Base-by-base conservation (phyloP, 768 basidiomycete species). In the Lentinus tigrinus region DNA sequence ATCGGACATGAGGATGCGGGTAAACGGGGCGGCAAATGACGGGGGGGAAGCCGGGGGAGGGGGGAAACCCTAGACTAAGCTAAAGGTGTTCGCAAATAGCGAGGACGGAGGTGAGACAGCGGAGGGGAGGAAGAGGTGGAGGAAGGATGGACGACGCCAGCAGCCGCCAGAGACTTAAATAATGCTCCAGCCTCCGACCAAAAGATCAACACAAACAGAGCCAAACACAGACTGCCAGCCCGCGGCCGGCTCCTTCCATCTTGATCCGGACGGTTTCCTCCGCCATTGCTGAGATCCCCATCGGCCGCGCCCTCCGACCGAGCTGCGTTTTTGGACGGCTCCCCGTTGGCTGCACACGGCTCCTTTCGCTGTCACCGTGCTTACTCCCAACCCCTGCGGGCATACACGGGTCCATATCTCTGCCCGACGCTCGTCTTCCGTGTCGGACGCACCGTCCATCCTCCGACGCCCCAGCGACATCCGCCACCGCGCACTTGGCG, bases 1-100 rank as follows among this genome's bases (percentile, higher is more conserved):
- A 48, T 72, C 72, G 23, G 73, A 74, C 74, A 74, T 74, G 67
- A 60, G 56, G 49, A 49, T 37, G 39, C 47, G 55, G 26, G 43
- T 56, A 52, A 40, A 36, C 49, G 50, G 52, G 61, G 59, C 43
- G 47, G 49, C 49, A 57, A 24, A 47, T 47, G 57, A 27, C 39
- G 58, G 43, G 52, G 58, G 58, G 59, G 56, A 54, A 52, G 24
- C 37, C 23, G 52, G 52, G 44, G 23, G 51, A 47, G 47, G 56
- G 60, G 51, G 55, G 47, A 53, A 61, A 61, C 60, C 60, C 60
- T 61, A 61, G 47, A 47, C 47, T 51, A 28, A 27, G 55, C 55
- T 61, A 61, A 34, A 31, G 54, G 31, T 40, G 31, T 43, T 55
- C 60, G 55, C 54, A 39, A 39, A 40, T 50, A 43, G 56, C 55